Evolutionary conservation across 257 asterid species (phyloP).

Genomic region (Solanum ossicruentum): DNA sequence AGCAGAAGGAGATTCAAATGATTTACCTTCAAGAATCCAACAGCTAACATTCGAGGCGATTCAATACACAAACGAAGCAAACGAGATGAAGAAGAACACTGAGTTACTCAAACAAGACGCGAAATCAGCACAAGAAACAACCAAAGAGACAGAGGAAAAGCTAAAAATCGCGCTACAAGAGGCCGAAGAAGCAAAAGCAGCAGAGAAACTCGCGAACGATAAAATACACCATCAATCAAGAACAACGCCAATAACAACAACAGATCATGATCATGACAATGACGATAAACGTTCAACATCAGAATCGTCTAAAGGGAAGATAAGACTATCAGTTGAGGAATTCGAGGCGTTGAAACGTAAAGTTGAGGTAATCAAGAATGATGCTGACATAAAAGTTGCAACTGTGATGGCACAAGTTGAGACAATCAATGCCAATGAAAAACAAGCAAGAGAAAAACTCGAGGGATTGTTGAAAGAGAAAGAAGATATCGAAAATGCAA

Average conservation of each 20-base stretch:
- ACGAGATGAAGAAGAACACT: slow-evolving; percentile 51
- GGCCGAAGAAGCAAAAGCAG: slow-evolving; percentile 68
- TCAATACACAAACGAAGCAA: slow-evolving; percentile 27
- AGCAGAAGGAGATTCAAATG: slow-evolving; percentile 10
- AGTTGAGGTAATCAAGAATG: slow-evolving; percentile 6
- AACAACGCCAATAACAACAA: not conserved
- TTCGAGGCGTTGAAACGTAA: slow-evolving; percentile 10
- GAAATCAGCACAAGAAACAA: slow-evolving; percentile 25
- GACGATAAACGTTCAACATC: not conserved
- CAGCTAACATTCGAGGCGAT: slow-evolving; percentile 32
- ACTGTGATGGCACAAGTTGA: slow-evolving; percentile 29
- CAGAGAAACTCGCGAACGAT: slow-evolving; percentile 1
- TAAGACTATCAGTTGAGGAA: slow-evolving; percentile 10
- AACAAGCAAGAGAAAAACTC: slow-evolving; percentile 53
- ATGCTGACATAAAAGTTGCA: slow-evolving; percentile 26
- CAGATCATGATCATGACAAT: not conserved
- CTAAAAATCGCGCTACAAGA: slow-evolving; percentile 33
- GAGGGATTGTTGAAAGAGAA: slow-evolving; percentile 52
- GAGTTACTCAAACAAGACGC: slow-evolving; percentile 51
- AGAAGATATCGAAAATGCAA: slow-evolving; percentile 43
- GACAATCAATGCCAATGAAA: slow-evolving; percentile 42
- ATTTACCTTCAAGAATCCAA: slow-evolving; percentile 20
- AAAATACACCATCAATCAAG: not conserved
- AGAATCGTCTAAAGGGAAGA: not conserved
- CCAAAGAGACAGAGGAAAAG: slow-evolving; percentile 51